Conservation (phyloP, 2,329 filamentous ascomycete species). For the Pseudogymnoascus sp. region DNA sequence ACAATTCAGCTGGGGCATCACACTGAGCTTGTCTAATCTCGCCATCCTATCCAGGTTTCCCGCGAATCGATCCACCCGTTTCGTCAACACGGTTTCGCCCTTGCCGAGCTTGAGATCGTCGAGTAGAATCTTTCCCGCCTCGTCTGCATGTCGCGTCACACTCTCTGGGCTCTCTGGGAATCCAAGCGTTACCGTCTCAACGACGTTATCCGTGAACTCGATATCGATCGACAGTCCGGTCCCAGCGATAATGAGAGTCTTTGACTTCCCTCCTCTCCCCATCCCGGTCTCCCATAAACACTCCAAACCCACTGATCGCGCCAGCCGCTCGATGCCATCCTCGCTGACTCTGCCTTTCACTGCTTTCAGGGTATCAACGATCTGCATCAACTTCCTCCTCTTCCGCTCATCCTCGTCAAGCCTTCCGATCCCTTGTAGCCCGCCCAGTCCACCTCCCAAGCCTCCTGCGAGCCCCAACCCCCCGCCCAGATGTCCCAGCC, state of each 20-base stretch:
- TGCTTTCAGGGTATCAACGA: conserved; percentile 28
- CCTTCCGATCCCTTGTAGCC: conserved; percentile 14
- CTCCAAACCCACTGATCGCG: conserved; percentile 59
- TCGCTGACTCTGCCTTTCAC: conserved; percentile 62
- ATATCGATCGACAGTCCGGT: conserved; percentile 55
- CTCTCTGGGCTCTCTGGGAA: conserved; percentile 54
- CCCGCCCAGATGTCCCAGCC: conserved; percentile 14
- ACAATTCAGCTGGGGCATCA: conserved; percentile 61
- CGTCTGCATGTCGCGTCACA: conserved; percentile 52
- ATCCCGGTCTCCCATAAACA: conserved; percentile 50
- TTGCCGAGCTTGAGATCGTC: conserved; percentile 53
- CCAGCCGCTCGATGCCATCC: conserved; percentile 65
- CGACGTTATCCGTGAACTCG: conserved; percentile 52
- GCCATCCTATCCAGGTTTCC: conserved; percentile 64
- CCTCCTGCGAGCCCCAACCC: not conserved
- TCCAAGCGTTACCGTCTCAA: conserved; percentile 54
- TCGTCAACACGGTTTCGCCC: conserved; percentile 58
- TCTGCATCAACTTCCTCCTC: conserved; percentile 32
- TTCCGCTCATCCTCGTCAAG: conserved; percentile 45
- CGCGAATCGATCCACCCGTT: conserved; percentile 63
- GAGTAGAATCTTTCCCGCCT: conserved; percentile 58
- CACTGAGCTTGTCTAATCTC: conserved; percentile 63
- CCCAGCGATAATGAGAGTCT: conserved; percentile 55
- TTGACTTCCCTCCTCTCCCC: conserved; percentile 40
- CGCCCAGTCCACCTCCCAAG: not conserved